Evolutionary conservation across 805 yeast genomes (phyloP).

Genomic region (Maudiozyma barnettii): DNA sequence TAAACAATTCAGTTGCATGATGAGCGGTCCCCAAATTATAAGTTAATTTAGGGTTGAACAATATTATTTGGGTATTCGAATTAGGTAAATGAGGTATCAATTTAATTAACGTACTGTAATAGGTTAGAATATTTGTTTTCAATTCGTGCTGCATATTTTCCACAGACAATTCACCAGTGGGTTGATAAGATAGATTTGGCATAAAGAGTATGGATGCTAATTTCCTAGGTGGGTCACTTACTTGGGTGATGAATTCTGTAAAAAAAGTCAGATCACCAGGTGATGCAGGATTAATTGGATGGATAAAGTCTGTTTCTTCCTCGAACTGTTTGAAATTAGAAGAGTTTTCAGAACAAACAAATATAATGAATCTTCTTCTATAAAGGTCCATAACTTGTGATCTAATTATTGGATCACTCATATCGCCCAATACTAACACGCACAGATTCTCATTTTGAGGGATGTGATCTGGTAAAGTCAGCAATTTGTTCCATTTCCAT

Average conservation of each 20-base stretch:
- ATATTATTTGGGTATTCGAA: constrained; percentile 15
- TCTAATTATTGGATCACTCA: constrained; percentile 29
- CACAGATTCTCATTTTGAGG: constrained; percentile 11
- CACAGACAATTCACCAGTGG: constrained; percentile 20
- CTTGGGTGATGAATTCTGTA: constrained; percentile 8
- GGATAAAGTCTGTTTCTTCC: constrained; percentile 24
- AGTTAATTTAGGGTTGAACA: constrained; percentile 25
- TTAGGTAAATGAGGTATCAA: constrained; percentile 16
- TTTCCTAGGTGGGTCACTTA: constrained; percentile 5
- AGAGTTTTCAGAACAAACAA: constrained; percentile 24
- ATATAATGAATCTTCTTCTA: constrained; percentile 26
- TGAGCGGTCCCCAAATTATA: constrained; percentile 16
- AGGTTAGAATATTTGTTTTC: constrained; percentile 17
- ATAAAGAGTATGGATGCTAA: constrained; percentile 23
- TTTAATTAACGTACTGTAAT: constrained; percentile 16
- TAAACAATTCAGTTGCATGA: constrained; percentile 22
- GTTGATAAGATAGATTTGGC: constrained; percentile 27
- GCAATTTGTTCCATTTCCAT: constrained; percentile 9
- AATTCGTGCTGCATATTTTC: constrained; percentile 18
- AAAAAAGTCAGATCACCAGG: constrained; percentile 16
- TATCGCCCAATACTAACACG: constrained; percentile 26
- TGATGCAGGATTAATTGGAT: constrained; percentile 19
- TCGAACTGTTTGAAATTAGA: constrained; percentile 14
- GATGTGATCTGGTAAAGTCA: constrained; percentile 11
- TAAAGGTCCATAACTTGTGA: constrained; percentile 29